Base-by-base conservation (phyloP, 768 basidiomycete species). In the Gelatoporia subvermispora region DNA sequence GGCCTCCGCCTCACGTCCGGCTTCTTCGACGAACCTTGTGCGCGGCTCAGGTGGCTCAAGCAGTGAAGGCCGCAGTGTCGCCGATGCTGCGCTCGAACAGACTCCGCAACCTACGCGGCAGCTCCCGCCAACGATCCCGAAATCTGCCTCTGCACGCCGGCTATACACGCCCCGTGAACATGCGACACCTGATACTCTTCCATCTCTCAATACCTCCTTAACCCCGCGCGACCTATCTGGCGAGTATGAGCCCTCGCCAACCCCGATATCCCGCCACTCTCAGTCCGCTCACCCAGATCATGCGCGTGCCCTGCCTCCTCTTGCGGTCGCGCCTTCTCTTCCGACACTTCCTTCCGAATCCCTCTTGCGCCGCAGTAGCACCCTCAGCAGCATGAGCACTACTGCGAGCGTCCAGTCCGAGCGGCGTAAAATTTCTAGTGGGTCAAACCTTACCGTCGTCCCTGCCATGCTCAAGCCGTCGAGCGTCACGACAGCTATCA, bases 401-500 rank as follows among this genome's bases (percentile, higher is more conserved):
- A 50, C 18, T 8, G 20, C 45, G 1, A 39, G 47, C 13, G 69
- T 68, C 25, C 66, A 59, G 46, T 50, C 53, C n/a, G 49, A 54
- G 31, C 67, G 72, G 34, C 67, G 71, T 23, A 77, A 74, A 52
- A 55, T 66, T 18, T 81, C 81, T 3, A 64, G 71, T 40, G 61
- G 65, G 35, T 76, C 75, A 5, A 68, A 60, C 18, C 48, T 59
- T n/a, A 82, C 79, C 3, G 60, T 78, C 15, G 65, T 72, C n/a
- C 75, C 78, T 41, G 72, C 79, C 9, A 56, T 73, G 8, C 60
- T 82, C 31, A 79, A 77, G 2, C 76, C 77, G 0, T 74, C 79
- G 0, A 78, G 73, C 48, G 71, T 82, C 1, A 87, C 85, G 34
- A 88, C 85, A 16, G 82, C 82, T 15, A 47, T 88, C 11, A 85